A percentile compares a stretch with the other conserved stretches of the same genome.
Evolutionary conservation across 2,329 filamentous ascomycete genomes (phyloP).

Genomic region (Alternaria solani): DNA sequence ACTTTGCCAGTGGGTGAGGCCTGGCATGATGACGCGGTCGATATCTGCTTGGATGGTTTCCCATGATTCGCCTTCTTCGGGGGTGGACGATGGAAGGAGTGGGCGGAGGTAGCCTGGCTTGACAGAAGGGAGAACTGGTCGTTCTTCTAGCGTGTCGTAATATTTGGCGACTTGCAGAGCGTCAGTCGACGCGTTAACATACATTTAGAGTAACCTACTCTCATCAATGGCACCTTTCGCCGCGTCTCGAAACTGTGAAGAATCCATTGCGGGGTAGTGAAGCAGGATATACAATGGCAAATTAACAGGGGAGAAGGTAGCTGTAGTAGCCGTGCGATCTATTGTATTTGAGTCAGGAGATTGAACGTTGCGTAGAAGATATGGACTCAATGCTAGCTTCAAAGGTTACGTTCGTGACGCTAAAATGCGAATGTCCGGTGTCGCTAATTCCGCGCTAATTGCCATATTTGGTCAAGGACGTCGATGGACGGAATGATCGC

Average conservation of each 20-base stretch:
- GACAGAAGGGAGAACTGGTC: constrained; percentile 78
- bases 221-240: constrained; percentile 83
- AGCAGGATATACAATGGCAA: neutral
- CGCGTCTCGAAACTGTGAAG: constrained; percentile 77
- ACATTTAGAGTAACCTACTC: constrained; percentile 60
- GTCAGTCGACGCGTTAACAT: neutral
- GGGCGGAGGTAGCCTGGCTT: constrained; percentile 85
- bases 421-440: constrained; percentile 7
- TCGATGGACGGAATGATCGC: neutral
- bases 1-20: constrained; percentile 92
- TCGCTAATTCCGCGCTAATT: constrained; percentile 28
- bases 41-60: constrained; percentile 82
- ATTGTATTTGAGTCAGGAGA: neutral
- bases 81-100: constrained; percentile 74
- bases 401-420: neutral
- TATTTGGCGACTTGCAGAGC: constrained; percentile 75
- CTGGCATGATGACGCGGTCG: constrained; percentile 85
- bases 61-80: constrained; percentile 75
- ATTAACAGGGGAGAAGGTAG: neutral
- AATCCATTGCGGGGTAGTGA: constrained; percentile 66
- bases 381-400: neutral
- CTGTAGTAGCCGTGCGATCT: neutral
- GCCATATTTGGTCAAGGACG: neutral
- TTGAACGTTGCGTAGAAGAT: neutral
- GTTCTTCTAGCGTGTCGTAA: constrained; percentile 75